These are phyloP conservation scores for Chenopodium quinoa DNA, from an alignment of 148 eudicot genomes.

Conservation along the genomic window DNA sequence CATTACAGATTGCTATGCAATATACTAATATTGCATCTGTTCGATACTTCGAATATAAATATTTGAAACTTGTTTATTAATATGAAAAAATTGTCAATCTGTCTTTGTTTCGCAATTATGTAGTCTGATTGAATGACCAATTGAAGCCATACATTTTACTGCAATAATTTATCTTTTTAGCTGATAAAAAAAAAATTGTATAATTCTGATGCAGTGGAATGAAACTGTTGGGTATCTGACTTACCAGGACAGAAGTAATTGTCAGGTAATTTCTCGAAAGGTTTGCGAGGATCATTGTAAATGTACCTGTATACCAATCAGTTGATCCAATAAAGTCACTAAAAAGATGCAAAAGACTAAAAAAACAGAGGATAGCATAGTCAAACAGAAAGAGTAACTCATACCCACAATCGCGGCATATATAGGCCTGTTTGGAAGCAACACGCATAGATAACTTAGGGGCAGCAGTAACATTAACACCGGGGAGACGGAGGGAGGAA, in stretches of 20 bases:
- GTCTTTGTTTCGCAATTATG: too few relatives aligned
- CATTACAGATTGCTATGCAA: not conserved
- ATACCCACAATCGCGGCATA: conserved; percentile 98
- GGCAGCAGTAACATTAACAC: conserved; percentile 27
- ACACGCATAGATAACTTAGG: conserved; percentile 75
- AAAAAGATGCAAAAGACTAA: not conserved
- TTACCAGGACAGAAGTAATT: conserved; percentile 90
- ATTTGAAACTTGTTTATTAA: too few relatives aligned
- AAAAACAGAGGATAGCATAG: not conserved
- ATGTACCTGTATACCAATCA: conserved; percentile 61
- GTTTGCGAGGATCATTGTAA: conserved; percentile 71
- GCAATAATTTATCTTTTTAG: not conserved
- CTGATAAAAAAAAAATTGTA: not conserved
- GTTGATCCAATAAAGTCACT: not conserved
- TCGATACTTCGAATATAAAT: not conserved
- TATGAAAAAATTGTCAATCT: too few relatives aligned
- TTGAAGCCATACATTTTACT: too few relatives aligned
- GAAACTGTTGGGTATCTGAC: not conserved
- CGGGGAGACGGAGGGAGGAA: conserved; percentile 43
- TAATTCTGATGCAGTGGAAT: not conserved
- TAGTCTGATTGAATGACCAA: too few relatives aligned
- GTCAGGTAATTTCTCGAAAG: conserved; percentile 86
- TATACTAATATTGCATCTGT: not conserved
- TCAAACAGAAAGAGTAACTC: not conserved
- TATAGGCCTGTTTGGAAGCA: conserved; percentile 80